These are phyloP conservation scores for Plectosphaerella plurivora DNA, from an alignment of 2,329 filamentous ascomycete genomes.

Conservation along the genomic window DNA sequence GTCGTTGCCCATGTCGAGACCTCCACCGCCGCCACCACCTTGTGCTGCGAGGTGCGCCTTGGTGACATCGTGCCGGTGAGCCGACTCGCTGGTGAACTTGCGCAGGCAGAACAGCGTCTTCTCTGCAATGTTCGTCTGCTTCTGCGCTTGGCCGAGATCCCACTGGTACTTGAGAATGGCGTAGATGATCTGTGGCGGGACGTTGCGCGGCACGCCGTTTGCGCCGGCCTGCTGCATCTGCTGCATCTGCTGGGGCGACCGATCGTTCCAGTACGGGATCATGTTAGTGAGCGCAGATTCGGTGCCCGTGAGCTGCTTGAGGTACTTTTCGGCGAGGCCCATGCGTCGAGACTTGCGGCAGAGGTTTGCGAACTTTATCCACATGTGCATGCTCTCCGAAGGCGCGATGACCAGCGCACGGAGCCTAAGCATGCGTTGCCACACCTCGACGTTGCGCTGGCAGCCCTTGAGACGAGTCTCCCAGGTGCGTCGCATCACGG, in stretches of 20 bases:
- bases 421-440: conserved; percentile 96
- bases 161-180: conserved; percentile 97
- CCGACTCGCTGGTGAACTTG: conserved; percentile 57
- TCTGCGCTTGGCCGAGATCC: conserved; percentile 69
- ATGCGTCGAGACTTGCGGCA: conserved; percentile 95
- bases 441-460: conserved; percentile 95
- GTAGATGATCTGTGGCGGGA: conserved; percentile 79
- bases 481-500: conserved; percentile 90
- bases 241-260: conserved; percentile 19
- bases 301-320: conserved; percentile 81
- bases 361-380: conserved; percentile 98
- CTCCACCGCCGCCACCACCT: conserved; percentile 34
- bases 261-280: conserved; percentile 55
- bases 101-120: conserved; percentile 55
- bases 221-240: too few species aligned
- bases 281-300: conserved; percentile 58
- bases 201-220: conserved; percentile 35
- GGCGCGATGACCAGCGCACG: conserved; percentile 88
- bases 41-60: conserved; percentile 45
- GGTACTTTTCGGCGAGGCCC: conserved; percentile 90
- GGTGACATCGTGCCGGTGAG: conserved; percentile 48
- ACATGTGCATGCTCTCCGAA: conserved; percentile 95
- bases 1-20: conserved; percentile 36
- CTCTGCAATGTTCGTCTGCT: conserved; percentile 41
- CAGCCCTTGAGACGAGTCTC: conserved; percentile 92